Conservation (phyloP, 768 basidiomycete species). For the Pulveroboletus frians region DNA sequence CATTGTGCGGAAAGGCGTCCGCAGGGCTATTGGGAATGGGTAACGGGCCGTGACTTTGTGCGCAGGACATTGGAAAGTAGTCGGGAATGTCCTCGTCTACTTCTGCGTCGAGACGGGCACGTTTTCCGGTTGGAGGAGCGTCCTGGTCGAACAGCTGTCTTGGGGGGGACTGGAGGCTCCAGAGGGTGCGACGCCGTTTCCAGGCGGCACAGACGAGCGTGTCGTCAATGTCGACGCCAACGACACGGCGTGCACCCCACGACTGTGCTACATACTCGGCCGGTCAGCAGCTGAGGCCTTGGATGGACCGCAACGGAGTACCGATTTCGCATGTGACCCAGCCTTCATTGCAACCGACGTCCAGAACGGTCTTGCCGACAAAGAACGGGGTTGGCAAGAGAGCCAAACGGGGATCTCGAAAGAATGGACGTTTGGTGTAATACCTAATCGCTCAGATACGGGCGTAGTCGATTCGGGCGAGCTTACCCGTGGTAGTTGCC, state of each 20-base stretch:
- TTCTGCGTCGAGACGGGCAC: slow-evolving; percentile 1
- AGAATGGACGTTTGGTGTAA: slow-evolving; percentile 66
- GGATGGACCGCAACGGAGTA: background rate
- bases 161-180: slow-evolving; percentile 55
- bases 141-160: background rate
- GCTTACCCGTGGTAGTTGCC: slow-evolving; percentile 58
- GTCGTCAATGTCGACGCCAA: slow-evolving; percentile 84
- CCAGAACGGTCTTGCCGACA: slow-evolving; percentile 55
- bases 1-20: slow-evolving; percentile 69
- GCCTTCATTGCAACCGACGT: slow-evolving; percentile 86
- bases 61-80: slow-evolving; percentile 76
- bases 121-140: slow-evolving; percentile 5
- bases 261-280: slow-evolving; percentile 48
- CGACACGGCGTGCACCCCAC: slow-evolving; percentile 56
- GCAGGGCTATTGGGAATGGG: slow-evolving; percentile 46
- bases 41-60: slow-evolving; percentile 69
- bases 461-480: no score
- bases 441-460: slow-evolving; percentile 42
- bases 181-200: slow-evolving; percentile 61
- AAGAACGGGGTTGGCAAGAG: slow-evolving; percentile 55
- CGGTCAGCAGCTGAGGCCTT: background rate
- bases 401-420: slow-evolving; percentile 59
- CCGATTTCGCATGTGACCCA: slow-evolving; percentile 86
- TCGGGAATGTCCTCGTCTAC: slow-evolving; percentile 13
- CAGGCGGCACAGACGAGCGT: slow-evolving; percentile 71